Conservation (phyloP, 768 basidiomycete species). For the Lentinus brumalis region DNA sequence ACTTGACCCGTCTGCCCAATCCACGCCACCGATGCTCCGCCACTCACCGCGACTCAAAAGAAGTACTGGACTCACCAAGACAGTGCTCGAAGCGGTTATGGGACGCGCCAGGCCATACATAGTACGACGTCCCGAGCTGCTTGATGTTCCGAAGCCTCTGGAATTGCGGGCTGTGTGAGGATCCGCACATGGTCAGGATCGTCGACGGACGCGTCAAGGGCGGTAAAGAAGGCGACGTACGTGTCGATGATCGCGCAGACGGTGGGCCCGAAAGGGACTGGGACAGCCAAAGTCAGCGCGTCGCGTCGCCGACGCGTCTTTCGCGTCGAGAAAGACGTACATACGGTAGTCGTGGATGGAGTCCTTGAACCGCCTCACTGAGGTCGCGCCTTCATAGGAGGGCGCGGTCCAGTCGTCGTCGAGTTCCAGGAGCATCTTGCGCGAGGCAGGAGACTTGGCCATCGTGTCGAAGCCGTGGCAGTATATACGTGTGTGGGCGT, state of each 20-base stretch:
- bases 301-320: not conserved
- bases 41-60: not conserved
- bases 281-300: not conserved
- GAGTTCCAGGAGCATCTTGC: conserved; percentile 21
- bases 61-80: conserved; percentile 52
- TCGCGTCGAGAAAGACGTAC: conserved; percentile 2
- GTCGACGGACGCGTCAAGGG: conserved; percentile 19
- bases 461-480: too few relatives aligned
- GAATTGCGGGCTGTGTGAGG: conserved; percentile 58
- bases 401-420: conserved; percentile 14
- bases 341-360: conserved; percentile 30
- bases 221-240: conserved; percentile 51
- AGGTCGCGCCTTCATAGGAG: conserved; percentile 4
- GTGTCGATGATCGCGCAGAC: conserved; percentile 65
- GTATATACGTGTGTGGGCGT: too few relatives aligned
- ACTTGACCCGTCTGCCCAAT: too few relatives aligned
- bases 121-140: conserved; percentile 76
- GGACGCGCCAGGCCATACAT: conserved; percentile 76
- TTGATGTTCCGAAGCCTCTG: conserved; percentile 78
- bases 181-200: not conserved
- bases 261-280: conserved; percentile 37
- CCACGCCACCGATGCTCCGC: too few relatives aligned
- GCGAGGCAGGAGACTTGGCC: not conserved
- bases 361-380: conserved; percentile 29
- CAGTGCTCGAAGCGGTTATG: conserved; percentile 87